Evolutionary conservation across 768 basidiomycete species (phyloP), one percentile per base, ranked within the genome.

Genomic region (Kwoniella europaea): DNA sequence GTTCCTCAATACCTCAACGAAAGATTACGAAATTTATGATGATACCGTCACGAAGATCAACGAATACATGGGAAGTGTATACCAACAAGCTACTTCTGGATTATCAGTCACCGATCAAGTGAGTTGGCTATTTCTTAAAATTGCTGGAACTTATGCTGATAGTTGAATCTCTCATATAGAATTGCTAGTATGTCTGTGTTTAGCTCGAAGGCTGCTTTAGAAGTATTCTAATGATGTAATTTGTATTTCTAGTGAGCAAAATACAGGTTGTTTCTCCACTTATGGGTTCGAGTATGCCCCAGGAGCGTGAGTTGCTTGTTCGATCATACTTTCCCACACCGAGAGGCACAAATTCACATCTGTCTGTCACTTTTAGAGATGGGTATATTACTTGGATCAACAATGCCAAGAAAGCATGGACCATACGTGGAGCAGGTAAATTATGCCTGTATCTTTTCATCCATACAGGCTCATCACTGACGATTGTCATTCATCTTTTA

Each of bases 271-370:
- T 76, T 91, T 87, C 77, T 86, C 89, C 6, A 84, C 88, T 1
- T 96, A 92, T 79, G 93, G 91, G 2, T 92, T 91, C 76, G 91
- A 94, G 80, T 95, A 94, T 80, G 84, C 86, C 69, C 89, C 92
- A 77, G 92, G 93, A 56, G 91, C 89, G 78, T 81, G 59, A 78
- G 79, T 73, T 7, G 16, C 3, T 6, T 20, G 27, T 10, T 10
- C 41, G n/a, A 42, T 22, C 52, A 62, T 66, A 22, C 42, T 24
- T 29, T 65, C 4, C 20, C 16, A 20, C 29, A 22, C 20, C 54
- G 27, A 27, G 27, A 27, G 27, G 27, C 27, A 27, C 27, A 27
- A 27, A 27, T 27, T 27, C 3, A 27, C 27, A 27, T 3, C 27
- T 27, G 27, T 27, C 27, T 27, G 1, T 27, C 27, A 27, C 27